These are phyloP conservation scores for Cucumis cinereus DNA, from an alignment of 306 rosid genomes.

Conservation along the genomic window DNA sequence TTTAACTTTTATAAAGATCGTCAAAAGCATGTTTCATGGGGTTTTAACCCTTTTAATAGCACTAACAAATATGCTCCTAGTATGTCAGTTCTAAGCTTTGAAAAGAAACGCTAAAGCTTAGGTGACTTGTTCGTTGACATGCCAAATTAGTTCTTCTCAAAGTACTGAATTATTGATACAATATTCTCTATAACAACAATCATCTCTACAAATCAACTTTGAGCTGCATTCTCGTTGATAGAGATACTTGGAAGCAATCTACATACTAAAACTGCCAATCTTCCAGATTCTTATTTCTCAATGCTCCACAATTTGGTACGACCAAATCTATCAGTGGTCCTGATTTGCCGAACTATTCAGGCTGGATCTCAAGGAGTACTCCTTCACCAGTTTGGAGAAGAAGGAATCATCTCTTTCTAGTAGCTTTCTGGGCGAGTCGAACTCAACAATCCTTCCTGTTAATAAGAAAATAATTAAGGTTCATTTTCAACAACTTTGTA, in stretches of 20 bases:
- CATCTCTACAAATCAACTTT: not conserved
- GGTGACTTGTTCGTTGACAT: not conserved
- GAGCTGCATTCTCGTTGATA: not conserved
- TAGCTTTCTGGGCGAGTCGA: constrained; percentile 59
- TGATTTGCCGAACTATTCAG: constrained; percentile 41
- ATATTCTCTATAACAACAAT: not conserved
- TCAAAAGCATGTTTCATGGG: no score
- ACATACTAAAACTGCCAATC: not conserved
- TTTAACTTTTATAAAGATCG: no score
- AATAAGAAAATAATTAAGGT: not conserved
- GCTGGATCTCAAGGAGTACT: constrained; percentile 65
- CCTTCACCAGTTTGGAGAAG: constrained; percentile 73
- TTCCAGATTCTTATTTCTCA: not conserved
- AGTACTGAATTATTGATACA: not conserved
- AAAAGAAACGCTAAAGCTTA: no score
- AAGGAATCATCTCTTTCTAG: constrained; percentile 84
- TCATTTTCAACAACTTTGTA: not conserved
- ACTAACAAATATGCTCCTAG: no score
- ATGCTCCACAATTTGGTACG: not conserved
- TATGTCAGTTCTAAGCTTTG: not conserved
- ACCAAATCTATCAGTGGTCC: constrained; percentile 1
- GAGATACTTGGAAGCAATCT: not conserved
- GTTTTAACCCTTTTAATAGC: no score
- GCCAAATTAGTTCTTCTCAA: not conserved
- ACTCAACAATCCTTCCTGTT: constrained; percentile 81